Evolutionary conservation across 768 basidiomycete genomes (phyloP), one percentile per base, ranked within the genome.

Genomic region (Pleurotus platypus): DNA sequence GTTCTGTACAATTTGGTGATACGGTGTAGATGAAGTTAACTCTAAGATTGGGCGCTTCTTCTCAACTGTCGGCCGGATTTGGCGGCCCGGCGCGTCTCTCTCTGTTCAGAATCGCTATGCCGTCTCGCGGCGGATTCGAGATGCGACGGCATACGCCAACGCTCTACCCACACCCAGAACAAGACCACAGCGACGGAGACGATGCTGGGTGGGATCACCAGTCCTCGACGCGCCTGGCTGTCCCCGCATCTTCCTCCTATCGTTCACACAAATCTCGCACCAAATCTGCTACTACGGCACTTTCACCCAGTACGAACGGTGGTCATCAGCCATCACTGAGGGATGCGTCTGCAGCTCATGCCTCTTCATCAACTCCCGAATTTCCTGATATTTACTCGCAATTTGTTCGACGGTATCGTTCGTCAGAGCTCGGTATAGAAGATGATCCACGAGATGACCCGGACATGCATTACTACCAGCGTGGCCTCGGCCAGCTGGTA

Each of bases 401-500:
- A 66, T 92, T 92, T 66, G 83, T 92, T 43, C 82, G 80, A 61
- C 78, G 88, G 22, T 92, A 91, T 71, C 79, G 88, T 65, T 84
- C 86, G 5, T 69, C 74, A 12, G 80, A 79, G 58, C 75, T 79
- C n/a, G 80, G 75, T 22, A 75, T 81, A 40, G 77, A 80, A 48
- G 87, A 88, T 58, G 87, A 91, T 68, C 81, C 84, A 20, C 80
- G 86, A 57, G 83, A 85, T 63, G 91, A 92, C 67, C 87, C 89
- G n/a, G 90, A 92, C 67, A 85, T 82, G 61, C 86, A 92, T 66
- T 91, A 90, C 69, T 87, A 86, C 69, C 85, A 90, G 66, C 78
- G 83, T 49, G 89, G 88, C 13, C 71, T 87, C 5, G 83, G 80
- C 0, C 84, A 86, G 40, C 79, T 89, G 61, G 79, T 82, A 4